These are phyloP conservation scores for Botrytis aclada DNA, from an alignment of 2,329 filamentous ascomycete species.

Conservation along the genomic window DNA sequence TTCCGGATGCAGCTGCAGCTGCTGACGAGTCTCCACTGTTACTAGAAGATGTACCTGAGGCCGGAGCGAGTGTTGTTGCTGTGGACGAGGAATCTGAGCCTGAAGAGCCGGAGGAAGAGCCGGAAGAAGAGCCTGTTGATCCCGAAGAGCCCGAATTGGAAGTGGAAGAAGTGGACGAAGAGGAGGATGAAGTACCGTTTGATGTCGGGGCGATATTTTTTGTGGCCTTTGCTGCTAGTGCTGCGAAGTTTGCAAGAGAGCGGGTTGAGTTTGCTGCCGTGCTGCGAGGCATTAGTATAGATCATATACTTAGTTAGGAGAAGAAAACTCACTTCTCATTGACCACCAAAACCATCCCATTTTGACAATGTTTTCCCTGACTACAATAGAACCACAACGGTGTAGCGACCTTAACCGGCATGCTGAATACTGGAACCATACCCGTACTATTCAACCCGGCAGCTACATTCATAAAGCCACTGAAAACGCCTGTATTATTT, in stretches of 20 bases:
- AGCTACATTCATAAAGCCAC: constrained; percentile 63
- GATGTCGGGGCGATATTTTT: constrained; percentile 42
- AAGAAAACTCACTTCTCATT: constrained; percentile 48
- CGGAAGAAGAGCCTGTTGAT: constrained; percentile 1
- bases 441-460: constrained; percentile 46
- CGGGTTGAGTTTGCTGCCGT: constrained; percentile 49
- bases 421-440: constrained; percentile 65
- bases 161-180: constrained; percentile 9
- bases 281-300: constrained; percentile 22
- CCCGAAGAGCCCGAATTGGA: background rate
- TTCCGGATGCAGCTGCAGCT: background rate
- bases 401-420: constrained; percentile 64
- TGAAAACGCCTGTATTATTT: constrained; percentile 59
- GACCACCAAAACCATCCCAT: constrained; percentile 43
- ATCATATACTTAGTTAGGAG: background rate
- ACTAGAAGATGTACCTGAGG: background rate
- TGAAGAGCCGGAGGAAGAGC: constrained; percentile 2
- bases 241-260: constrained; percentile 44
- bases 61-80: background rate
- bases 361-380: constrained; percentile 69
- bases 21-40: background rate
- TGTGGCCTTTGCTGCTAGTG: constrained; percentile 40
- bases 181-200: constrained; percentile 15
- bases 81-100: background rate
- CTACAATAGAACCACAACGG: constrained; percentile 80